Percentiles rank a stretch among this genome's conserved stretches.
Evolutionary conservation across 371 early-diverging fungal species (phyloP).

Genomic region (Lichtheimia ornata): DNA sequence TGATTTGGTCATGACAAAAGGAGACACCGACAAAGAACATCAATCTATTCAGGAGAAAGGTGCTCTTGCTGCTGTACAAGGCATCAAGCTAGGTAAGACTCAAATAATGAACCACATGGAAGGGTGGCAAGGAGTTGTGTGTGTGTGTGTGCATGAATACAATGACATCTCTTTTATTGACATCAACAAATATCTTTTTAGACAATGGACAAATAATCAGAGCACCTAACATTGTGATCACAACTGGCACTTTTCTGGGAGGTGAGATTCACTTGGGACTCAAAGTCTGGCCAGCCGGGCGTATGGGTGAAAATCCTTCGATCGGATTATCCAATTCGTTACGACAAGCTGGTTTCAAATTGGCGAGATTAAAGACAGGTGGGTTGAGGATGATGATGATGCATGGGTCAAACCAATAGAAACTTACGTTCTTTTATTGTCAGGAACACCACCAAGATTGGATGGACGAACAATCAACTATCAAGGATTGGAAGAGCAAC

Average conservation of each 20-base stretch:
- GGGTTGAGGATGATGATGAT: neutral
- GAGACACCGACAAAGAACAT: slow-evolving; percentile 35
- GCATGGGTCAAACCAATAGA: neutral
- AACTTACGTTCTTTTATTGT: neutral
- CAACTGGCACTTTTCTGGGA: slow-evolving; percentile 85
- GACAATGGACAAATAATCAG: slow-evolving; percentile 69
- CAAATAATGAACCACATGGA: neutral
- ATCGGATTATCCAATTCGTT: slow-evolving; percentile 77
- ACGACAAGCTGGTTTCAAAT: slow-evolving; percentile 71
- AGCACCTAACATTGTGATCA: slow-evolving; percentile 77
- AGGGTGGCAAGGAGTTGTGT: slow-evolving; percentile 6
- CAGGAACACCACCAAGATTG: slow-evolving; percentile 81
- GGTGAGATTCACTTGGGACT: slow-evolving; percentile 87
- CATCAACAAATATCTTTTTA: slow-evolving; percentile 17
- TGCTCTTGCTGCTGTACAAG: slow-evolving; percentile 33
- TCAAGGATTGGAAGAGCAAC: slow-evolving; percentile 61
- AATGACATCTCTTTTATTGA: neutral
- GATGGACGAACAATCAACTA: slow-evolving; percentile 78
- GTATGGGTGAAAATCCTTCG: slow-evolving; percentile 78
- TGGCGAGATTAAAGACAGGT: slow-evolving; percentile 82
- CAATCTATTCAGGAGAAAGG: slow-evolving; percentile 26
- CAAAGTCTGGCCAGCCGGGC: slow-evolving; percentile 77
- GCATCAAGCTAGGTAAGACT: slow-evolving; percentile 40
- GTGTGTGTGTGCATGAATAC: neutral
- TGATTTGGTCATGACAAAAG: slow-evolving; percentile 62